These are phyloP conservation scores for Apiospora hydei DNA, from an alignment of 2,329 filamentous ascomycete genomes.

Conservation along the genomic window DNA sequence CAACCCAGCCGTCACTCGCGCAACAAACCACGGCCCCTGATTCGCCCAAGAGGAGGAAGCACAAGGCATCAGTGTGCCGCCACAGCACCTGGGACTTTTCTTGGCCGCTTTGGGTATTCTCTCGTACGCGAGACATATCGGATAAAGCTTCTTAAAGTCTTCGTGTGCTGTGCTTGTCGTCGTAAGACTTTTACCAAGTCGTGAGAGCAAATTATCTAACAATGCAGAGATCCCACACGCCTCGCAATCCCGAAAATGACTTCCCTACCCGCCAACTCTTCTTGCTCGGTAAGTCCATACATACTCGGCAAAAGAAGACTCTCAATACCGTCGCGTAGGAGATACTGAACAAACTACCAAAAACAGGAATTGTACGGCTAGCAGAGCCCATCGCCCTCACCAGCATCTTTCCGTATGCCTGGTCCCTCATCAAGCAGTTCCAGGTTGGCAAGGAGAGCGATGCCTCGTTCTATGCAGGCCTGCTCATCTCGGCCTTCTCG, in stretches of 20 bases:
- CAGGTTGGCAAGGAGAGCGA: slow-evolving; percentile 74
- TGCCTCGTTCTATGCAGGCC: slow-evolving; percentile 87
- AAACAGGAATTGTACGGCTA: slow-evolving; percentile 84
- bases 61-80: slow-evolving; percentile 17
- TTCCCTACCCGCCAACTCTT: slow-evolving; percentile 87
- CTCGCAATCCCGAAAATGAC: slow-evolving; percentile 65
- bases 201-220: slow-evolving; percentile 59
- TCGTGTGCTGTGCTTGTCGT: slow-evolving; percentile 49
- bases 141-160: neutral
- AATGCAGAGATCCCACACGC: slow-evolving; percentile 48
- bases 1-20: slow-evolving; percentile 8
- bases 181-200: slow-evolving; percentile 52
- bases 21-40: neutral
- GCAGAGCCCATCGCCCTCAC: slow-evolving; percentile 93
- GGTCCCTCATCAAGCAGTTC: slow-evolving; percentile 81
- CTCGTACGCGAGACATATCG: neutral
- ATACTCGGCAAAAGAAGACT: neutral
- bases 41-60: neutral
- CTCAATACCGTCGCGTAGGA: neutral
- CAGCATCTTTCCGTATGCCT: slow-evolving; percentile 92
- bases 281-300: slow-evolving; percentile 74
- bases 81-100: neutral
- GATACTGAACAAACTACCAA: neutral
- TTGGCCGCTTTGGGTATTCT: neutral
- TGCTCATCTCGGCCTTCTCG: slow-evolving; percentile 87